A percentile compares a stretch with the other conserved stretches of the same genome.
These are phyloP conservation scores for Cylindrotheca closterium DNA, from an alignment of 108 stramenopile species.

Conservation along the genomic window DNA sequence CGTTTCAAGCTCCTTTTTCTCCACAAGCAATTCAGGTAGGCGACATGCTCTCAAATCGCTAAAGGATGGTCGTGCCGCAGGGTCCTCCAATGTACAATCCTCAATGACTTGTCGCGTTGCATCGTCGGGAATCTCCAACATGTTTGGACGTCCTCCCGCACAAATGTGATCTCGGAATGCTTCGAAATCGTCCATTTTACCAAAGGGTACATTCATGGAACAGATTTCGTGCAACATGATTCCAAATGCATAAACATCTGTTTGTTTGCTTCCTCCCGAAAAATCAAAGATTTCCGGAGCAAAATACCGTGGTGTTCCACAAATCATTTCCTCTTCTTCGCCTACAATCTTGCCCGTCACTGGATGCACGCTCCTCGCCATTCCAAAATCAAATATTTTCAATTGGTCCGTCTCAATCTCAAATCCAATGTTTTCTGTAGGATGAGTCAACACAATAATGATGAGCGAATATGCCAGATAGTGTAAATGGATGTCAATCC, in stretches of 20 bases:
- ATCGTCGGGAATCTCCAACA: neutral
- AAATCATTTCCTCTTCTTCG: conserved; percentile 17
- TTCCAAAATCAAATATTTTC: conserved; percentile 57
- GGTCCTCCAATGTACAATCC: conserved; percentile 48
- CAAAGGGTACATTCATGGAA: conserved; percentile 54
- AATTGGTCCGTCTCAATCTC: conserved; percentile 16
- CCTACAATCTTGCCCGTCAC: conserved; percentile 49
- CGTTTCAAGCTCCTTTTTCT: too few species aligned
- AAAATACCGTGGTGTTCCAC: conserved; percentile 60
- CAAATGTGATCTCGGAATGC: neutral
- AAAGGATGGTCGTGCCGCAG: conserved; percentile 48
- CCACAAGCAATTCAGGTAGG: too few species aligned
- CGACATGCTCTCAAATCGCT: conserved; percentile 24
- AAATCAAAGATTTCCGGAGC: conserved; percentile 42
- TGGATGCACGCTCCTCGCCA: conserved; percentile 12
- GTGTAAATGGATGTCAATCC: neutral
- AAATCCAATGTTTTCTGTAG: conserved; percentile 38
- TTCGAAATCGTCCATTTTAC: neutral
- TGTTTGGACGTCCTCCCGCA: neutral
- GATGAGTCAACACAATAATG: neutral
- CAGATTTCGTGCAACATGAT: conserved; percentile 59
- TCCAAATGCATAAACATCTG: conserved; percentile 73
- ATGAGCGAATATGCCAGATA: neutral
- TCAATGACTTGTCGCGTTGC: conserved; percentile 2
- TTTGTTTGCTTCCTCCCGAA: conserved; percentile 40